Evolutionary conservation across 352 stramenopile genomes (phyloP).

Genomic region (Pythium coloratum): DNA sequence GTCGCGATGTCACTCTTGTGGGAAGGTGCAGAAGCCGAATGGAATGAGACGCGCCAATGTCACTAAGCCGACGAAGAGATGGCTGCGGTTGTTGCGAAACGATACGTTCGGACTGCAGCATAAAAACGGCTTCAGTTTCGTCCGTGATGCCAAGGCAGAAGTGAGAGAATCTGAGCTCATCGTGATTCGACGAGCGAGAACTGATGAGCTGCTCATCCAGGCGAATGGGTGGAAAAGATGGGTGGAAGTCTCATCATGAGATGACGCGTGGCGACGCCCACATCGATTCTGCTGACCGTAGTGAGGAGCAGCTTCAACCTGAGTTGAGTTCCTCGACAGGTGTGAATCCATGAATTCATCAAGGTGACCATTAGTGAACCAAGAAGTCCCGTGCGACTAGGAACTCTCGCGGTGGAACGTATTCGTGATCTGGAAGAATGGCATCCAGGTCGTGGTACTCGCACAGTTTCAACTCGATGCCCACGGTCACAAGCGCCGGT

Average conservation of each 20-base stretch:
- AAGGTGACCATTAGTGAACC: too few relatives aligned
- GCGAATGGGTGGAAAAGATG: background rate
- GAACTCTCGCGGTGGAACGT: too few relatives aligned
- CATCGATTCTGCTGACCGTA: background rate
- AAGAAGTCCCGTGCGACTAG: too few relatives aligned
- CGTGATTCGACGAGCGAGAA: too few relatives aligned
- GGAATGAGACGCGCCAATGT: background rate
- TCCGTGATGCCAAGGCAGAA: background rate
- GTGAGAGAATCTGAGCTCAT: background rate
- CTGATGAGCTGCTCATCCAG: background rate
- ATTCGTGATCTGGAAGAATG: too few relatives aligned
- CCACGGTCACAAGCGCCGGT: too few relatives aligned
- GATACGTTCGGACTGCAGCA: constrained; percentile 4
- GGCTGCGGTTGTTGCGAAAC: background rate
- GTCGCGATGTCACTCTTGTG: constrained; percentile 15
- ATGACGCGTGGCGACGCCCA: background rate
- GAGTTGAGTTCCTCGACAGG: too few relatives aligned
- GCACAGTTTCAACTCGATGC: too few relatives aligned
- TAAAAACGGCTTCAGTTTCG: constrained; percentile 17
- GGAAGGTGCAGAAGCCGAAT: background rate
- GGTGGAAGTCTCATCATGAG: too few relatives aligned
- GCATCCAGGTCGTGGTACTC: too few relatives aligned
- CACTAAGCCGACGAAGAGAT: background rate
- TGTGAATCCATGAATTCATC: too few relatives aligned
- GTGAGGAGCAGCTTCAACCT: too few relatives aligned